Conservation (phyloP, 805 yeast genomes). For the Yarrowia sp. region DNA sequence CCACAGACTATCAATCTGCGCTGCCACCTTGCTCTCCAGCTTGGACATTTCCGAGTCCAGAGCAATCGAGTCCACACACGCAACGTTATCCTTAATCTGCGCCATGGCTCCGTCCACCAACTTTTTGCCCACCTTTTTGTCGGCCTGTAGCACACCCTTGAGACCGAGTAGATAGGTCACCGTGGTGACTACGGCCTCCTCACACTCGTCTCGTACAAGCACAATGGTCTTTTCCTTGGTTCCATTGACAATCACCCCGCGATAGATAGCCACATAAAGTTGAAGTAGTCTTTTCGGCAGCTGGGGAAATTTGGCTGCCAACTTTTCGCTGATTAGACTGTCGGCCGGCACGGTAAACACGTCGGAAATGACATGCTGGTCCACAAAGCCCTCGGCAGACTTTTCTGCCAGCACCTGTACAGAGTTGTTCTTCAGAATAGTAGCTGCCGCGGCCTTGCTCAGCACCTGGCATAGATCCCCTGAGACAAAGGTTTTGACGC, state of each 20-base stretch:
- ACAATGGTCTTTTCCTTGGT: conserved; percentile 13
- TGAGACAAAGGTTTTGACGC: neutral
- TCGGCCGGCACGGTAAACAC: conserved; percentile 7
- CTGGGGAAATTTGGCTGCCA: conserved; percentile 11
- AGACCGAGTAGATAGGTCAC: conserved; percentile 15
- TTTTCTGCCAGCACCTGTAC: conserved; percentile 8
- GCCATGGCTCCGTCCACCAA: conserved; percentile 18
- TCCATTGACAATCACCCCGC: neutral
- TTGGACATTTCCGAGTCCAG: conserved; percentile 27
- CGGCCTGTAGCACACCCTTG: conserved; percentile 3
- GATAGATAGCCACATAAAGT: conserved; percentile 8
- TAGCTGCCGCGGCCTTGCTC: neutral
- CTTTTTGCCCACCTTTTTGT: conserved; percentile 25
- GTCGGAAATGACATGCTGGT: conserved; percentile 20
- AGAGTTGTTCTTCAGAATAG: neutral
- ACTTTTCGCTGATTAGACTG: neutral
- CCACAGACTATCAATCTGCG: conserved; percentile 4
- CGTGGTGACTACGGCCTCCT: neutral
- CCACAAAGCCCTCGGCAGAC: conserved; percentile 22
- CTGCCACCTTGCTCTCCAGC: conserved; percentile 19
- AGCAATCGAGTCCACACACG: conserved; percentile 9
- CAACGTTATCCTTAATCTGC: conserved; percentile 25
- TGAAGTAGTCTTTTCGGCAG: conserved; percentile 16
- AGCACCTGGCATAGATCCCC: neutral
- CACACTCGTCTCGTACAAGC: conserved; percentile 7